Percentiles rank a stretch among this genome's conserved stretches.
These are phyloP conservation scores for Cadophora sp. DNA, from an alignment of 2,329 filamentous ascomycete species.

Conservation along the genomic window DNA sequence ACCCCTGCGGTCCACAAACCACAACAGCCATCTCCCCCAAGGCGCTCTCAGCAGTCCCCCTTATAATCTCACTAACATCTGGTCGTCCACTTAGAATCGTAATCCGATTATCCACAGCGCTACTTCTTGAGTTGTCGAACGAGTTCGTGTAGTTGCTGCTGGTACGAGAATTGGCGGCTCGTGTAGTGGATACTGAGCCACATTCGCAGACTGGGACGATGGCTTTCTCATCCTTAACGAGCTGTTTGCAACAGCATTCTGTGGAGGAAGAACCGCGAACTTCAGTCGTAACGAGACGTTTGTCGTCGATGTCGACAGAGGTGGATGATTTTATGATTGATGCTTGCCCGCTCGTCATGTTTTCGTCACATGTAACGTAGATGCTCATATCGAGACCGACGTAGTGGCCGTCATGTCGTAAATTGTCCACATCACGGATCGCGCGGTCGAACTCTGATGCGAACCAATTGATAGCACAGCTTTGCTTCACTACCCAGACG, in stretches of 20 bases:
- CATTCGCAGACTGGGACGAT: slow-evolving; percentile 6
- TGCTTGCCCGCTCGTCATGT: neutral
- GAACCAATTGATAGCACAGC: slow-evolving; percentile 59
- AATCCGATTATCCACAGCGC: slow-evolving; percentile 19
- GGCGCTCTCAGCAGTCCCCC: slow-evolving; percentile 61
- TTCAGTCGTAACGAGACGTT: slow-evolving; percentile 5
- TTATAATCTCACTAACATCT: slow-evolving; percentile 56
- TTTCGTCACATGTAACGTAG: slow-evolving; percentile 44
- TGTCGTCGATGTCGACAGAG: neutral
- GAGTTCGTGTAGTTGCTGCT: slow-evolving; percentile 8
- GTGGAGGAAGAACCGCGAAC: neutral
- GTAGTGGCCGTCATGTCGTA: slow-evolving; percentile 44
- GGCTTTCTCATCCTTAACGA: neutral
- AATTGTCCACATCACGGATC: slow-evolving; percentile 49
- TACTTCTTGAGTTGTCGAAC: slow-evolving; percentile 7
- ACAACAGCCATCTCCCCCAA: slow-evolving; percentile 67
- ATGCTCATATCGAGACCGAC: slow-evolving; percentile 43
- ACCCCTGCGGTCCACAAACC: slow-evolving; percentile 63
- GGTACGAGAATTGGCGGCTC: neutral
- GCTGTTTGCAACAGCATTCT: neutral
- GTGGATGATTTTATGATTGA: neutral
- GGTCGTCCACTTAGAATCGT: slow-evolving; percentile 56
- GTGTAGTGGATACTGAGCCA: neutral
- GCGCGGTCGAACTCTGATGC: slow-evolving; percentile 54
- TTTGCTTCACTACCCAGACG: slow-evolving; percentile 65